A percentile compares a stretch with the other conserved stretches of the same genome.
Conservation (phyloP, 306 rosid species). For the Castanea mollissima region DNA sequence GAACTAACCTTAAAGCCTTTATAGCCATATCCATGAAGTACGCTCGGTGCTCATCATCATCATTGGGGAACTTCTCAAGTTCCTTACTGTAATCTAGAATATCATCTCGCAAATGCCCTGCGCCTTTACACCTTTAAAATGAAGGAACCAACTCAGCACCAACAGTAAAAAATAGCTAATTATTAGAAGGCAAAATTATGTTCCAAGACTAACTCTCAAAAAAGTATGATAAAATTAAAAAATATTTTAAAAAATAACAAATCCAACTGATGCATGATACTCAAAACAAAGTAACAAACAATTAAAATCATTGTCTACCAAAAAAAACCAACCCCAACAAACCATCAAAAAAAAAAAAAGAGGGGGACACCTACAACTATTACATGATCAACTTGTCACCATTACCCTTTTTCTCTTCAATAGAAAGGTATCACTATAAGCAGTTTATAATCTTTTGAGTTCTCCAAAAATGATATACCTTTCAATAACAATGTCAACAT, state of each 20-base stretch:
- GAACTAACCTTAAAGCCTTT: constrained; percentile 72
- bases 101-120: constrained; percentile 85
- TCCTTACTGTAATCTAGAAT: constrained; percentile 66
- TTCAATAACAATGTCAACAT: constrained; percentile 74
- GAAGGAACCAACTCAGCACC: constrained; percentile 30
- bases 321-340: neutral
- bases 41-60: constrained; percentile 70
- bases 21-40: constrained; percentile 73
- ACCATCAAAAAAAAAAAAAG: neutral
- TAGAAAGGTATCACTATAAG: neutral
- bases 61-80: constrained; percentile 51
- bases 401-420: neutral
- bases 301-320: neutral
- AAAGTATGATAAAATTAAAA: neutral
- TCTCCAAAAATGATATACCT: constrained; percentile 44
- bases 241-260: neutral
- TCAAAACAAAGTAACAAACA: neutral
- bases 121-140: constrained; percentile 73
- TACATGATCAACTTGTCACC: neutral
- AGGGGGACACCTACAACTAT: neutral
- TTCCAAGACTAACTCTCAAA: neutral
- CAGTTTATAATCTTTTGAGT: neutral
- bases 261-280: neutral
- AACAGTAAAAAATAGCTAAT: neutral
- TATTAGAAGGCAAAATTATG: neutral